A percentile compares a stretch with the other conserved stretches of the same genome.
phyloP scores from a whole-genome alignment of 345 rosid species.

The Hibiscus mutabilis region DNA sequence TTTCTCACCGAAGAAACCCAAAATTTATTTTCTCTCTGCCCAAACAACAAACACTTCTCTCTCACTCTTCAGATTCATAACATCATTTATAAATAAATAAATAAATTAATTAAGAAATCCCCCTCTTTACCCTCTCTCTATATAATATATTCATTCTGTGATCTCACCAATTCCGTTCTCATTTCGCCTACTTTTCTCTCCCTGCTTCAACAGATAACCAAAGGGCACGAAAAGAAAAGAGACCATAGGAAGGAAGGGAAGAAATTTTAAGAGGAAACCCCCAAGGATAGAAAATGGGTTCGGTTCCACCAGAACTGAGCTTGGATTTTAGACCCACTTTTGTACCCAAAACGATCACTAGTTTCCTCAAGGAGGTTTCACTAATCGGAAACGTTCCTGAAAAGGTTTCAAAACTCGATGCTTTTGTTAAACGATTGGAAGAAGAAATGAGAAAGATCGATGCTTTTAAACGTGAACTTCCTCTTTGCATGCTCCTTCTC shows the following conservation, averaged over 20 bases:
- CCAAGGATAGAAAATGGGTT: constrained; percentile 34
- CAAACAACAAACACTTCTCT: constrained; percentile 23
- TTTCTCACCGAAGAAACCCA: background rate
- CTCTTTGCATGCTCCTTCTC: constrained; percentile 70
- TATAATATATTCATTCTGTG: constrained; percentile 24
- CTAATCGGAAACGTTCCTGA: constrained; percentile 38
- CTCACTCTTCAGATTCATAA: background rate
- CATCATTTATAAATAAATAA: background rate
- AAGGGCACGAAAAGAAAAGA: background rate
- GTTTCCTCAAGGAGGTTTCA: constrained; percentile 43
- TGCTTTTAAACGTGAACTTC: constrained; percentile 72
- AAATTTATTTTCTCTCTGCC: constrained; percentile 13
- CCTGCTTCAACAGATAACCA: background rate
- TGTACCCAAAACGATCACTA: constrained; percentile 47
- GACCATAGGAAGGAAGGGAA: background rate
- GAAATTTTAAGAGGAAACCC: background rate
- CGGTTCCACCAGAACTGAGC: constrained; percentile 63
- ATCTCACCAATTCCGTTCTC: constrained; percentile 25
- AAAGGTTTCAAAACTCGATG: constrained; percentile 41
- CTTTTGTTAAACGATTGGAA: constrained; percentile 51
- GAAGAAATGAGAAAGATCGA: constrained; percentile 80
- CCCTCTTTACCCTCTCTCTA: no score
- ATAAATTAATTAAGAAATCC: background rate
- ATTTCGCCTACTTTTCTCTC: constrained; percentile 3
- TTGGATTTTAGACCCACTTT: constrained; percentile 45